Base-by-base conservation (phyloP, 345 rosid species). In the Aquilaria sinensis region DNA sequence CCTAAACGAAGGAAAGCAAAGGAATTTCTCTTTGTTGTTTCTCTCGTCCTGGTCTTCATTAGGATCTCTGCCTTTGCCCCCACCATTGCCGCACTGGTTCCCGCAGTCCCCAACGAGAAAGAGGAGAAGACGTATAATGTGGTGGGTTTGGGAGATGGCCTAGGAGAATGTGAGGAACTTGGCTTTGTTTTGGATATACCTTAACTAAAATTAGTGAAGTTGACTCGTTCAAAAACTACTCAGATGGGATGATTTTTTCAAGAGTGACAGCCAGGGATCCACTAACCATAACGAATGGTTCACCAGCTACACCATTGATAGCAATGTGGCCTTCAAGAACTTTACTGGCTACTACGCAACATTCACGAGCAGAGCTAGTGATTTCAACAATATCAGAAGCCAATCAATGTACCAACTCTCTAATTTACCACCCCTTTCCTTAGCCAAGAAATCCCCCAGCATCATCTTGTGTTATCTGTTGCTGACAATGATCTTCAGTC, bases 151-250 rank as follows among this genome's bases (percentile, higher is more conserved):
- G 23, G 23, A 23, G 23, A 23, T 23, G 23, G 23, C 23, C 23
- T 23, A 23, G 23, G 23, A 23, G 23, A 23, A 23, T 23, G 23
- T 23, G 23, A 23, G 23, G 23, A 23, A 23, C 23, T 1, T 23
- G 23, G 23, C 23, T 23, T 23, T 23, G 23, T 23, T 23, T 23
- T 23, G 70, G 30, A 47, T 88, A 88, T 57, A 86, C 85, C 15
- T 9, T 70, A 11, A 66, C 52, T 0, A 33, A 72, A 12, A 68
- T 68, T 48, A 78, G 82, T 0, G 85, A 88, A 1, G 30, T 48
- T 5, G 84, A 80, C 77, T 64, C 78, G 2, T 88, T 88, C 79
- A 79, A 80, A 78, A 77, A 75, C 75, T 84, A 87, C 67, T 80
- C 86, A 1, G 71, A 72, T 32, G 80, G 75, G 31, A 3, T 65